Evolutionary conservation across 169 alveolate genomes (phyloP).

Genomic region (Plasmodium knowlesi): DNA sequence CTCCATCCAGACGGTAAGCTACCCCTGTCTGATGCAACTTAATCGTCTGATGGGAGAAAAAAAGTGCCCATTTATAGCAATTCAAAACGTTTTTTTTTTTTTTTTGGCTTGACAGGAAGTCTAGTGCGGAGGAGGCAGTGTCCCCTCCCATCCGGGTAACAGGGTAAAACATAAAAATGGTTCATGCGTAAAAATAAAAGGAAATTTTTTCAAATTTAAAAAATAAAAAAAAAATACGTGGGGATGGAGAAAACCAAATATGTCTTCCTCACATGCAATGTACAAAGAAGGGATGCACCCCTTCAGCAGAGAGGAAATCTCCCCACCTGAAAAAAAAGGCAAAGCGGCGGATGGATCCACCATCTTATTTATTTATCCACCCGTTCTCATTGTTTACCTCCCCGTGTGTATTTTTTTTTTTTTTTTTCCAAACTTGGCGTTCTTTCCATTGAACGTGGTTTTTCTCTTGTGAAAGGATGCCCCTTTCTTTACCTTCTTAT

Average conservation of each 20-base stretch:
- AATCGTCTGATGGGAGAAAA: background rate
- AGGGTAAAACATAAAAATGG: background rate
- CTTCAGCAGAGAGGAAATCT: background rate
- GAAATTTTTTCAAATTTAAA: background rate
- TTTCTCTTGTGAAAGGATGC: background rate
- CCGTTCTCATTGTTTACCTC: background rate
- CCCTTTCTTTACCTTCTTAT: conserved; percentile 28
- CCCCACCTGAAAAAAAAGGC: background rate
- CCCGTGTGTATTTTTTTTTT: background rate
- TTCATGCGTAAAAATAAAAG: background rate
- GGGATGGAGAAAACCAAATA: background rate
- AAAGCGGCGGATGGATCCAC: background rate
- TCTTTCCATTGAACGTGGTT: background rate
- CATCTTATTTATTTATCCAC: background rate
- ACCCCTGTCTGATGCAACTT: background rate
- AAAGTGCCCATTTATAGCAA: background rate
- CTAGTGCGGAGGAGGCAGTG: background rate
- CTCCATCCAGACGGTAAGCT: background rate
- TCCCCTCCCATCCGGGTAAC: background rate
- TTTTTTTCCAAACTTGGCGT: background rate
- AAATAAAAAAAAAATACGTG: background rate
- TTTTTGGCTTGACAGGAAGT: background rate
- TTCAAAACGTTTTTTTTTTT: background rate
- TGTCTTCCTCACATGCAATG: background rate
- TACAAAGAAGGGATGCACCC: background rate